Base-by-base conservation (phyloP, 441 rosid species). In the Gossypium laxum region DNA sequence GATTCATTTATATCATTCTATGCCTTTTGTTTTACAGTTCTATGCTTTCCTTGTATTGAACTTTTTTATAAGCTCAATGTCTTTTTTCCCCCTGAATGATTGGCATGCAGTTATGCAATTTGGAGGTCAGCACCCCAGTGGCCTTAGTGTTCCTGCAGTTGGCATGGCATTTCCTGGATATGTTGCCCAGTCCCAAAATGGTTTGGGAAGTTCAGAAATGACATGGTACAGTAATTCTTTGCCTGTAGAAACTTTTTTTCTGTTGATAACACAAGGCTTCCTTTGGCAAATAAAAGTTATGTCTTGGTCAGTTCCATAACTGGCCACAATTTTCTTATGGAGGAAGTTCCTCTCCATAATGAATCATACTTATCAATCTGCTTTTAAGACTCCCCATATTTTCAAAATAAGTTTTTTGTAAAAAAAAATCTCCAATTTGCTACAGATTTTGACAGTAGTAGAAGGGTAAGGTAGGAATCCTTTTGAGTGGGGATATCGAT, bases 141-240 rank as follows among this genome's bases (percentile, higher is more conserved):
- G 94, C 41, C 72, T 89, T 17, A 91, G 93, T 55, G 95, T 93
- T 76, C 96, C 98, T 7, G 82, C 96, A 17, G 88, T 89, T 62
- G 98, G 98, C 83, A 89, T 93, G 97, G 98, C 98, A 56, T 89
- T 87, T 81, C 98, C 98, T 64, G 98, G 98, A 84, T 93, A 91
- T 80, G 96, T 91, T 79, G 83, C 86, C 72, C 92, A 87, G 72
- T 89, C 91, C 21, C 96, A 93, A 79, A 90, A 76, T 83, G 98
- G 97, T 75, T 45, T 85, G 52, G 93, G 93, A 72, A 93, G 84
- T 82, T 91, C 95, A 7, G 96, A 93, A 81, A 90, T 93, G 97
- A 86, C 98, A 73, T 94, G 97, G 98, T 93, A 90, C 18, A 5
- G 2, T 18, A 15, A 28, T 11, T 12, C 3, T 24, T 71, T 30